Evolutionary conservation across 768 basidiomycete species (phyloP).

Genomic region (Stropharia rugosoannulata): DNA sequence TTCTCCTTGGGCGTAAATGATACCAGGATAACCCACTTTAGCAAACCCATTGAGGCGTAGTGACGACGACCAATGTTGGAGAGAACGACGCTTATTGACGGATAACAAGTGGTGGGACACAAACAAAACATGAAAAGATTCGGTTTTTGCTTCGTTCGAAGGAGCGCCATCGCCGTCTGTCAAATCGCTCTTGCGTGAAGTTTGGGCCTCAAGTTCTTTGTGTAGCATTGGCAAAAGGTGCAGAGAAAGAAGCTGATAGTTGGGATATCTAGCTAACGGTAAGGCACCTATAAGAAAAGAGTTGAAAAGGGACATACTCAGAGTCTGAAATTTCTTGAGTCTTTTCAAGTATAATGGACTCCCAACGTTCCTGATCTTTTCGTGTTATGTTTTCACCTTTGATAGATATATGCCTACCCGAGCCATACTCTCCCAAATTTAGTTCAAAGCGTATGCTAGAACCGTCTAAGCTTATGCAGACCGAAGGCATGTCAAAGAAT

Average conservation of each 20-base stretch:
- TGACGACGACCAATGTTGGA: conserved; percentile 54
- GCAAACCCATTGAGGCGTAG: conserved; percentile 63
- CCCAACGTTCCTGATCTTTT: conserved; percentile 50
- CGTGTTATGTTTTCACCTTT: conserved; percentile 48
- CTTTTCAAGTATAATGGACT: conserved; percentile 35
- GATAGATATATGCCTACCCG: conserved; percentile 28
- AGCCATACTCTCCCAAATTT: conserved; percentile 9
- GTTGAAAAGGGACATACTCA: conserved; percentile 24
- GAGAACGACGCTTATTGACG: conserved; percentile 56
- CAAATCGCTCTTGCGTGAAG: neutral
- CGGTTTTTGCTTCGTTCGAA: neutral
- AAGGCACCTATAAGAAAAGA: neutral
- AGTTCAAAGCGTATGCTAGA: conserved; percentile 37
- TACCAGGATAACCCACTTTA: conserved; percentile 73
- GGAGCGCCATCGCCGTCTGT: too few species aligned
- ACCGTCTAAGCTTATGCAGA: conserved; percentile 32
- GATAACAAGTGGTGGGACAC: conserved; percentile 76
- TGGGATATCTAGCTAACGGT: conserved; percentile 45
- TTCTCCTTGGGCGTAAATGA: conserved; percentile 69
- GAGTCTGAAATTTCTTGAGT: conserved; percentile 32
- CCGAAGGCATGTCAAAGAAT: conserved; percentile 4
- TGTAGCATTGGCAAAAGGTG: conserved; percentile 60
- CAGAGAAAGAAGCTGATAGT: conserved; percentile 57
- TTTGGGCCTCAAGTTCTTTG: conserved; percentile 25
- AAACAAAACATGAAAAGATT: conserved; percentile 57